These are phyloP conservation scores for Cercis canadensis DNA, from an alignment of 306 rosid species.

Conservation along the genomic window DNA sequence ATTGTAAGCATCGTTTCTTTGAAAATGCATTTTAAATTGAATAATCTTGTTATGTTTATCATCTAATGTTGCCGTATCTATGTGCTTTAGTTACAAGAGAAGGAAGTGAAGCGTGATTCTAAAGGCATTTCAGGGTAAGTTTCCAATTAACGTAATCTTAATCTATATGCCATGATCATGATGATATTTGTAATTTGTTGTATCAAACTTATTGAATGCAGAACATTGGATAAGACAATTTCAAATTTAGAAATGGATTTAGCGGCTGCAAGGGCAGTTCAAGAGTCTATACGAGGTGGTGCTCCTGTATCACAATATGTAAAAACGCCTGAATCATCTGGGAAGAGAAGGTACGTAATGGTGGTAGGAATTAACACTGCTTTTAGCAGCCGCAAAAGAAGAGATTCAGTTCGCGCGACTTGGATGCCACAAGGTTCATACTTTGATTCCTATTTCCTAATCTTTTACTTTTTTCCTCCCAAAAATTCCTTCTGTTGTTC, in stretches of 20 bases:
- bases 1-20: slow-evolving; percentile 54
- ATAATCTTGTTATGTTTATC: slow-evolving; percentile 9
- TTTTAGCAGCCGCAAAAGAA: slow-evolving; percentile 96
- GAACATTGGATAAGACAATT: slow-evolving; percentile 86
- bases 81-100: slow-evolving; percentile 68
- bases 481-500: not conserved
- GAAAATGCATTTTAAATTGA: not conserved
- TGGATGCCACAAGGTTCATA: slow-evolving; percentile 96
- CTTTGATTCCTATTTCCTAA: slow-evolving; percentile 5
- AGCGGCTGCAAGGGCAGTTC: slow-evolving; percentile 88
- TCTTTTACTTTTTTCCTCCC: not conserved
- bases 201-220: slow-evolving; percentile 39
- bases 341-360: slow-evolving; percentile 83
- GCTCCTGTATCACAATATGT: slow-evolving; percentile 68
- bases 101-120: slow-evolving; percentile 68
- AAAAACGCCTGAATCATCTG: slow-evolving; percentile 51
- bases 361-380: slow-evolving; percentile 95
- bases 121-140: slow-evolving; percentile 62
- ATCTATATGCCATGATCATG: slow-evolving; percentile 5
- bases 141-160: slow-evolving; percentile 22
- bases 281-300: slow-evolving; percentile 73
- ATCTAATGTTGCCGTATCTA: slow-evolving; percentile 12
- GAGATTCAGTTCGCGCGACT: slow-evolving; percentile 94
- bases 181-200: too few relatives aligned
- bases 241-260: slow-evolving; percentile 96